Conservation (phyloP, 768 basidiomycete species). For the Tylopilus sp. region DNA sequence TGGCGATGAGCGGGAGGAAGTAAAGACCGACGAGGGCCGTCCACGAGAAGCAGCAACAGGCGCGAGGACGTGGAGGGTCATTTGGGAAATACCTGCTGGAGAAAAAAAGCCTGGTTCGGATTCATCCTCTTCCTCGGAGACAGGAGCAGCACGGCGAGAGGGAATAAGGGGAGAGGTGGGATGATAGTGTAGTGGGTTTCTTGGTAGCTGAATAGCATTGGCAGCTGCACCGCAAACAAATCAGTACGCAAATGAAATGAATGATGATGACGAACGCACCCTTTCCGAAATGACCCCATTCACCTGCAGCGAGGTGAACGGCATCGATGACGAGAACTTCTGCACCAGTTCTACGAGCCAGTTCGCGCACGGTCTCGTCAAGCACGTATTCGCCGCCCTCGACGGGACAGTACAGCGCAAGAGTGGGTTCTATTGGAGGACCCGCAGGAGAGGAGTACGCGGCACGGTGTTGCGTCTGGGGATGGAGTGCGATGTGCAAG, state of each 20-base stretch:
- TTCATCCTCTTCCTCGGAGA: slow-evolving; percentile 44
- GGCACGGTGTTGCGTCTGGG: slow-evolving; percentile 75
- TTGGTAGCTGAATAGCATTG: slow-evolving; percentile 59
- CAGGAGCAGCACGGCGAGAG: slow-evolving; percentile 22
- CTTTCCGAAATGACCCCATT: slow-evolving; percentile 82
- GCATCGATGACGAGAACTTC: slow-evolving; percentile 86
- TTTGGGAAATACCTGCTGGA: slow-evolving; percentile 33
- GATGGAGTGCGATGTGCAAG: slow-evolving; percentile 72
- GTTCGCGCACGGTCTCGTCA: slow-evolving; percentile 72
- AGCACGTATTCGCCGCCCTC: slow-evolving; percentile 84
- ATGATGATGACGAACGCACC: slow-evolving; percentile 37
- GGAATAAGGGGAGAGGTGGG: slow-evolving; percentile 29
- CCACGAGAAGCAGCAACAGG: slow-evolving; percentile 34
- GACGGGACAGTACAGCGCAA: slow-evolving; percentile 79
- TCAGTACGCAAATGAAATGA: slow-evolving; percentile 7
- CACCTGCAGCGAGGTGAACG: slow-evolving; percentile 82
- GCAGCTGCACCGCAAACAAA: slow-evolving; percentile 48
- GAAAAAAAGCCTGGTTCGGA: slow-evolving; percentile 45
- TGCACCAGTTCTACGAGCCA: slow-evolving; percentile 68
- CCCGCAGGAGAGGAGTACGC: slow-evolving; percentile 52
- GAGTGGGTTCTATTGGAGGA: slow-evolving; percentile 67
- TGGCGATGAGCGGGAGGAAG: slow-evolving; percentile 40
- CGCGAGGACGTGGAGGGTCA: slow-evolving; percentile 46
- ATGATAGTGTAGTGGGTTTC: slow-evolving; percentile 74
- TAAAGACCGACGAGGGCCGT: slow-evolving; percentile 29